A percentile compares a stretch with the other conserved stretches of the same genome.
Conservation (phyloP, 1,284 basidiomycete genomes). For the Wallemia hederae region DNA sequence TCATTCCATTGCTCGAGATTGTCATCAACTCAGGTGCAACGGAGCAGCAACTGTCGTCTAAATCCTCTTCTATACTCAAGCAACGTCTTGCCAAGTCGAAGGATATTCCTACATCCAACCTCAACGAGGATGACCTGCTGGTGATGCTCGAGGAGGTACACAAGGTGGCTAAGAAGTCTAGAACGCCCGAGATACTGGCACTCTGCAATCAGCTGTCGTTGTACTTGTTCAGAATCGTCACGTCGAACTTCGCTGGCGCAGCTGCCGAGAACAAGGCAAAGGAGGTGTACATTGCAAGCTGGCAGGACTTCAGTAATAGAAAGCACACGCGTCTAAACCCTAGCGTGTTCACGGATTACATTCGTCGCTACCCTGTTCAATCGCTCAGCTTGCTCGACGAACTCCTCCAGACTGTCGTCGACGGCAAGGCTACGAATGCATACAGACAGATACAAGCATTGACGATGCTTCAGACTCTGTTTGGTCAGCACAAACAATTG, state of each 20-base stretch:
- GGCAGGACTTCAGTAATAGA: conserved; percentile 46
- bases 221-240: conserved; percentile 34
- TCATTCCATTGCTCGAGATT: conserved; percentile 48
- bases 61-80: conserved; percentile 47
- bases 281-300: conserved; percentile 32
- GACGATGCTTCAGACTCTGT: conserved; percentile 34
- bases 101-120: conserved; percentile 24
- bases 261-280: conserved; percentile 18
- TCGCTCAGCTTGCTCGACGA: conserved; percentile 38
- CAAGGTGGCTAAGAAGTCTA: conserved; percentile 32
- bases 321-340: conserved; percentile 49
- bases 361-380: conserved; percentile 32
- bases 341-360: conserved; percentile 48
- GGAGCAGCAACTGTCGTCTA: conserved; percentile 58
- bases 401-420: conserved; percentile 22
- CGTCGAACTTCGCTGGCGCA: conserved; percentile 13
- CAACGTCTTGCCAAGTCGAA: conserved; percentile 45
- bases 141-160: conserved; percentile 39
- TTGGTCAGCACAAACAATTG: conserved; percentile 28
- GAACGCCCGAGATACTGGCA: conserved; percentile 30
- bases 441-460: conserved; percentile 48
- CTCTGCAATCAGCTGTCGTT: conserved; percentile 39
- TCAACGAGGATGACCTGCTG: conserved; percentile 21
- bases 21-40: conserved; percentile 33
- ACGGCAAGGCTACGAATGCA: conserved; percentile 27